Evolutionary conservation across 805 yeast genomes (phyloP), one percentile per base, ranked within the genome.

Genomic region (Grigorovia humatica): DNA sequence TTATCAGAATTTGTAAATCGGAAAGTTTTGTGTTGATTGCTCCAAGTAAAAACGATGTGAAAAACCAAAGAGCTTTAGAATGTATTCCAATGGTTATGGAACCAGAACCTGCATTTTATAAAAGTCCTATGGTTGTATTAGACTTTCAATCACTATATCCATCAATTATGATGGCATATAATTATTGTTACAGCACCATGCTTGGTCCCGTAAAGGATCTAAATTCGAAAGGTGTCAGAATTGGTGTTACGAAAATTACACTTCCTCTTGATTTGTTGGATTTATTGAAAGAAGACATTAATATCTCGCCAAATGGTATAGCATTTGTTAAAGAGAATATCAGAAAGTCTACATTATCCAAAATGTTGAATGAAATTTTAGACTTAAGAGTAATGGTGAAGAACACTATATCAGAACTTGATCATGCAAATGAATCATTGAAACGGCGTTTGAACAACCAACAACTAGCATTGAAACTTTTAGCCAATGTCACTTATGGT

Each of bases 91-190:
- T 93, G 49, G 88, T 93, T 2, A 81, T 93, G 90, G 99, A 93
- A 61, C 99, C 99, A 0, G 78, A 79, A 23, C 80, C 96, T 5
- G 81, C 80, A 18, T 86, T 83, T 57, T 93, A 89, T 65, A 88
- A 87, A 51, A 84, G 91, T 52, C 99, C 99, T 0, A 71, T 93
- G 30, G 78, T 90, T 17, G 98, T 93, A 0, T 69, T 93, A 19
- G 99, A 93, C 65, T 93, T 93, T 61, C 96, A 91, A 60, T 88
- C 97, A 0, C 74, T 93, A 48, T 93, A 93, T 63, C 99, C 99
- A 0, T 90, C 98, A 0, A 75, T 93, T 13, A 78, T 91, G 64
- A 87, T 88, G 62, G 99, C 96, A 0, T 87, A 85, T 66, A 93
- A 93, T 64, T 83, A 87, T 57, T 91, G 96, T 61, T 87, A 80